These are phyloP conservation scores for Crepidotus variabilis DNA, from an alignment of 768 basidiomycete species.

Conservation along the genomic window DNA sequence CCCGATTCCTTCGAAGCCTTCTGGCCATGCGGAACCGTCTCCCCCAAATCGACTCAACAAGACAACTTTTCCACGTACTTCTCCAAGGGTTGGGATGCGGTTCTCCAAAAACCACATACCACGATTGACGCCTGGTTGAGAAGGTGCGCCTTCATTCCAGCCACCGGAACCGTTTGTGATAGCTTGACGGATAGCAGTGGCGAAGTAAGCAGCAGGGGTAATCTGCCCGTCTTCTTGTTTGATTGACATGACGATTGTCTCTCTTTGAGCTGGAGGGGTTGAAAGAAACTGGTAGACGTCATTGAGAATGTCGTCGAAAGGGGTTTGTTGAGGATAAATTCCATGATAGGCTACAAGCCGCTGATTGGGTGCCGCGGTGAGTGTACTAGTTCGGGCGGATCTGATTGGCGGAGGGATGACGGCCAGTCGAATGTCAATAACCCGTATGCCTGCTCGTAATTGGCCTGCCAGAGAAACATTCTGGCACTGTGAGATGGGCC, in stretches of 20 bases:
- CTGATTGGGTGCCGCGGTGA: conserved; percentile 7
- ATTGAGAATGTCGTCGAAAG: conserved; percentile 63
- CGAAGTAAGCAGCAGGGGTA: conserved; percentile 47
- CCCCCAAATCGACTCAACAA: conserved; percentile 85
- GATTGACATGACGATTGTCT: conserved; percentile 83
- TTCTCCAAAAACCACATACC: conserved; percentile 83
- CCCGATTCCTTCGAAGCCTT: conserved; percentile 66
- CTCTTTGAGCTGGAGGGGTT: conserved; percentile 49
- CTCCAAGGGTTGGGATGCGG: conserved; percentile 73
- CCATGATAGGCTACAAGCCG: conserved; percentile 79
- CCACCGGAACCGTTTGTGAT: conserved; percentile 55
- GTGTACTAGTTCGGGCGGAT: background rate
- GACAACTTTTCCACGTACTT: conserved; percentile 82
- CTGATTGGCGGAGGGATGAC: conserved; percentile 36
- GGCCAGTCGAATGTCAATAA: conserved; percentile 78
- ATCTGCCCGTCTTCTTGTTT: conserved; percentile 77
- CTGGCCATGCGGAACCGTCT: conserved; percentile 65
- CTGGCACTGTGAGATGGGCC: conserved; percentile 89
- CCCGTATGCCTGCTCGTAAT: conserved; percentile 72
- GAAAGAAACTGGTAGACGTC: conserved; percentile 64
- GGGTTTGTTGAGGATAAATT: conserved; percentile 61
- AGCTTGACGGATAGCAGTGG: conserved; percentile 59
- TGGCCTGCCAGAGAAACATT: conserved; percentile 66
- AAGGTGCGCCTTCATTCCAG: conserved; percentile 15
- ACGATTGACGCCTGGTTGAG: conserved; percentile 9